These are phyloP conservation scores for Chlamydomonas sp. DNA, from an alignment of 139 green algal genomes.

Conservation along the genomic window DNA sequence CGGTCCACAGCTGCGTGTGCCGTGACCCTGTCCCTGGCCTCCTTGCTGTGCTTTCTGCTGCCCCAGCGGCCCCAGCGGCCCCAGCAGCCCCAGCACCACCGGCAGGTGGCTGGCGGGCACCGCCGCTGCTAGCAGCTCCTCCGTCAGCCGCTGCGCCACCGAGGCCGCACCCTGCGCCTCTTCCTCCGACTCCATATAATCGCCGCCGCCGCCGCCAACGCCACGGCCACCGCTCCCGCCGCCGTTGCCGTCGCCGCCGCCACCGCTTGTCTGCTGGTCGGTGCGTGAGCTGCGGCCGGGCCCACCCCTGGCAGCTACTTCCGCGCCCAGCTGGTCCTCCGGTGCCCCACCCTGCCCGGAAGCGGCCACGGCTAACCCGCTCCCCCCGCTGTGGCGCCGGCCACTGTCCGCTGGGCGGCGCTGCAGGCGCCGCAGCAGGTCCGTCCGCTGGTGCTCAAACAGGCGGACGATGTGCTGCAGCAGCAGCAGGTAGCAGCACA, in stretches of 20 bases:
- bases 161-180: not conserved
- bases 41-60: not conserved
- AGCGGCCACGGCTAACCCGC: not conserved
- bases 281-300: too few relatives aligned
- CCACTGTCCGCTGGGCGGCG: not conserved
- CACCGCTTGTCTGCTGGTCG: not conserved
- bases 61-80: not conserved
- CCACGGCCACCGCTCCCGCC: not conserved
- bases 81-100: conserved; percentile 9
- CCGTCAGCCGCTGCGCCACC: conserved; percentile 22
- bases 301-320: too few relatives aligned
- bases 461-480: conserved; percentile 12
- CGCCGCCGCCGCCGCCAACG: not conserved
- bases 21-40: not conserved
- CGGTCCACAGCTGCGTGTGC: too few relatives aligned
- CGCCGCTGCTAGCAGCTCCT: not conserved
- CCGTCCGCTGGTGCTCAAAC: conserved; percentile 4
- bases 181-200: conserved; percentile 31
- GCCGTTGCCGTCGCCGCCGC: not conserved
- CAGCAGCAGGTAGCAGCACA: not conserved
- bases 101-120: conserved; percentile 2
- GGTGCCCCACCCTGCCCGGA: not conserved
- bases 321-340: too few relatives aligned
- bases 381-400: not conserved
- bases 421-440: not conserved